phyloP scores from a whole-genome alignment of 1,139 yeast species.

The Lodderomyces metapsilosis region DNA sequence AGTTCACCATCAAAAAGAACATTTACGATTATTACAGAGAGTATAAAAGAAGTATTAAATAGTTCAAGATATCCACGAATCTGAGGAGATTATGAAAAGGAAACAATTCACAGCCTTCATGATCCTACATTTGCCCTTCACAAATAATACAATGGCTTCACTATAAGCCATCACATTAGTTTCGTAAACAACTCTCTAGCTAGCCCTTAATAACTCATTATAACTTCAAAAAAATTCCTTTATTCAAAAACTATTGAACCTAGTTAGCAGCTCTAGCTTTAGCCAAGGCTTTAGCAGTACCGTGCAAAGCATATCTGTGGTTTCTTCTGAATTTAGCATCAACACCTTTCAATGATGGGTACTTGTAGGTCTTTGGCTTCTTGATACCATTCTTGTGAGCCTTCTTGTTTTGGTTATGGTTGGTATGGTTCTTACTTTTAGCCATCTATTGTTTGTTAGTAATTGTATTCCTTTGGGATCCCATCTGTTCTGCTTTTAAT shows the following conservation, averaged over 20 bases:
- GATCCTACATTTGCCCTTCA: too few relatives aligned
- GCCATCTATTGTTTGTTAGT: slow-evolving; percentile 60
- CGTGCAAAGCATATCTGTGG: slow-evolving; percentile 99
- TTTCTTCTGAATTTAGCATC: slow-evolving; percentile 99
- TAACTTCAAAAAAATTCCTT: neutral
- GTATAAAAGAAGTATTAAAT: too few relatives aligned
- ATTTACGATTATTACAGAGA: too few relatives aligned
- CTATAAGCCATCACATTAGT: too few relatives aligned
- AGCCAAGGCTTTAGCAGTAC: slow-evolving; percentile 93
- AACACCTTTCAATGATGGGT: slow-evolving; percentile 98
- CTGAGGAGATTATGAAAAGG: too few relatives aligned
- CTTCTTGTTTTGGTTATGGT: slow-evolving; percentile 99
- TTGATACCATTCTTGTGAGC: slow-evolving; percentile 99
- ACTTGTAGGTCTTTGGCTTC: slow-evolving; percentile 97
- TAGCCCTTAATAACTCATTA: neutral
- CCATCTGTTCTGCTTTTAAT: too few relatives aligned
- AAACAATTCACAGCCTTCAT: too few relatives aligned
- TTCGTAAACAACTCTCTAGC: too few relatives aligned
- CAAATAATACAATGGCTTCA: too few relatives aligned
- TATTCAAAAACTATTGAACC: slow-evolving; percentile 2
- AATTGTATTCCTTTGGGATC: slow-evolving; percentile 14
- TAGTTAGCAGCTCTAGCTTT: slow-evolving; percentile 56
- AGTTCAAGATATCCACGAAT: too few relatives aligned
- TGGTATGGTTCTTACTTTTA: slow-evolving; percentile 99
- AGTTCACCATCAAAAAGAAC: too few relatives aligned